Percentiles rank a stretch among this genome's conserved stretches.
Conservation (phyloP, 371 early-diverging fungal genomes). For the Coemansia sp. region DNA sequence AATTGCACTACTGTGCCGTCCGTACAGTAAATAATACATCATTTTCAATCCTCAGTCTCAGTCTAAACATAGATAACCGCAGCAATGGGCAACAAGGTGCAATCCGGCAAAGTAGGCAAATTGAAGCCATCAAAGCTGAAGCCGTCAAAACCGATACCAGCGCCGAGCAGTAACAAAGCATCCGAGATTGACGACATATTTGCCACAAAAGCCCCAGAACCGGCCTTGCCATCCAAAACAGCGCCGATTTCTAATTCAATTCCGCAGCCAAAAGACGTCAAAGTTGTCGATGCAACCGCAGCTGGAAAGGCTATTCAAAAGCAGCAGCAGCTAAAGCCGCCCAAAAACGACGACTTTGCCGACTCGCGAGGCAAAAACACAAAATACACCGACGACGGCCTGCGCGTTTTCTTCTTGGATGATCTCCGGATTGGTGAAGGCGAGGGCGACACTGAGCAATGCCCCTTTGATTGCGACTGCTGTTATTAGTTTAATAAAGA, state of each 20-base stretch:
- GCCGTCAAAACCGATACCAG: neutral
- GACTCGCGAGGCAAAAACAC: constrained; percentile 47
- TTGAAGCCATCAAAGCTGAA: neutral
- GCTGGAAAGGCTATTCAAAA: constrained; percentile 10
- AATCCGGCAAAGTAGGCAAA: constrained; percentile 20
- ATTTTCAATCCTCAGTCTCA: neutral
- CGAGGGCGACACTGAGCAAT: constrained; percentile 51
- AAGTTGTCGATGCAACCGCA: constrained; percentile 45
- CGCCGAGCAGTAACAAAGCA: neutral
- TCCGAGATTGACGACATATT: constrained; percentile 48
- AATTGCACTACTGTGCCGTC: too few relatives aligned
- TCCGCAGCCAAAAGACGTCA: constrained; percentile 10
- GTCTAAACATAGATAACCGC: neutral
- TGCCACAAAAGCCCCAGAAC: constrained; percentile 7
- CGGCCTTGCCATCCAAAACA: neutral
- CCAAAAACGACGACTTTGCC: constrained; percentile 39
- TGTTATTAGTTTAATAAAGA: constrained; percentile 36
- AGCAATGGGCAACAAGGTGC: constrained; percentile 16
- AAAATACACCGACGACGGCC: constrained; percentile 52
- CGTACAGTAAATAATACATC: neutral
- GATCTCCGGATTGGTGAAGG: constrained; percentile 53
- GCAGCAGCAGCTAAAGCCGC: constrained; percentile 9
- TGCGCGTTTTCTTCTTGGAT: constrained; percentile 52
- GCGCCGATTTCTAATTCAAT: neutral
- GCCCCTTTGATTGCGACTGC: constrained; percentile 54